A percentile compares a stretch with the other conserved stretches of the same genome.
phyloP scores from a whole-genome alignment of 352 stramenopile species.

The Pythium sp. region DNA sequence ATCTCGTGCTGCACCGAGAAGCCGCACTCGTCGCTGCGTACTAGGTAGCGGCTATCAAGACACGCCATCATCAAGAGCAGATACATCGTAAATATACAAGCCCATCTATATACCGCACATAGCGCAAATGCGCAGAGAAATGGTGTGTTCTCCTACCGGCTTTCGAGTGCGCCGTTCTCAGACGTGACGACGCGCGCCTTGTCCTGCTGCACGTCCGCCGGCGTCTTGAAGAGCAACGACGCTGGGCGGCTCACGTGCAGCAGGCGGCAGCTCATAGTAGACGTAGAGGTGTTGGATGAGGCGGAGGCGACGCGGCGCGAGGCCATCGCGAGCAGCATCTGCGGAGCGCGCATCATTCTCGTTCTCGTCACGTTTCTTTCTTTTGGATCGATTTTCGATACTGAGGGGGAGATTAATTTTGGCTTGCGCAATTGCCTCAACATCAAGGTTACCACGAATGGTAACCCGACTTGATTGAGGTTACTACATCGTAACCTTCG shows the following conservation, averaged over 20 bases:
- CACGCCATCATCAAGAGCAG: not conserved
- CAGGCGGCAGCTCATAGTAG: conserved; percentile 14
- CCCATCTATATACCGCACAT: not conserved
- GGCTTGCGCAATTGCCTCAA: not conserved
- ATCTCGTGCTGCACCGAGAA: conserved; percentile 81
- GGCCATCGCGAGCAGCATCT: conserved; percentile 3
- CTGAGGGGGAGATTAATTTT: not conserved
- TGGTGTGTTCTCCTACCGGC: conserved; percentile 31
- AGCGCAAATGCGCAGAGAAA: not conserved
- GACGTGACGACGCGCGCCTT: conserved; percentile 27
- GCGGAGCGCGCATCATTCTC: not conserved
- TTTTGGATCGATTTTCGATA: not conserved
- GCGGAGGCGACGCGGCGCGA: not conserved
- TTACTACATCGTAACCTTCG: not conserved
- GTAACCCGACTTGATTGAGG: not conserved
- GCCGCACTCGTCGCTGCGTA: conserved; percentile 65
- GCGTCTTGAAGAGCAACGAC: conserved; percentile 52
- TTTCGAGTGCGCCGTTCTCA: conserved; percentile 50
- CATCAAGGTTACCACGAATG: not conserved
- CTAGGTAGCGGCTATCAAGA: conserved; percentile 48
- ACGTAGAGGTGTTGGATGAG: not conserved
- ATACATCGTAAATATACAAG: not conserved
- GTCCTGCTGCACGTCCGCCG: conserved; percentile 42
- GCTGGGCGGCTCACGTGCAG: conserved; percentile 40
- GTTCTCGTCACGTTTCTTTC: not conserved